Conservation (phyloP, 192 early-diverging fungal genomes). For the Coemansia asiatica region DNA sequence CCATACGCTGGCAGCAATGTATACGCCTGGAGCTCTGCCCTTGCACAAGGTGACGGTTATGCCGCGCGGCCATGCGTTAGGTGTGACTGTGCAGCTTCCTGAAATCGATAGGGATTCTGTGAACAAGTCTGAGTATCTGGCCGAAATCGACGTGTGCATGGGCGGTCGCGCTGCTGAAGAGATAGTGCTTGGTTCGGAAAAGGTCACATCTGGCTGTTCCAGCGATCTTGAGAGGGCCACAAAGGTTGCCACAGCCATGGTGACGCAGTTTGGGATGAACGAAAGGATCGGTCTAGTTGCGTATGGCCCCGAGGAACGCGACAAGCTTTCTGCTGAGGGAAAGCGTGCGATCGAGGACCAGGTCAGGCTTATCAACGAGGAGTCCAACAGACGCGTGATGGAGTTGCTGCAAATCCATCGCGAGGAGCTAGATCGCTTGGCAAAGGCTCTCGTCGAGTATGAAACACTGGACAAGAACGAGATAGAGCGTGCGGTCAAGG, state of each 20-base stretch:
- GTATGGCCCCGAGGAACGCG: conserved; percentile 74
- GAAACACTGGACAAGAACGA: conserved; percentile 92
- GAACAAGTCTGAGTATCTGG: conserved; percentile 81
- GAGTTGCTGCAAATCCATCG: conserved; percentile 72
- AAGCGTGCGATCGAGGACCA: conserved; percentile 85
- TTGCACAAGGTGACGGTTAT: conserved; percentile 99
- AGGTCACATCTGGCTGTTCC: conserved; percentile 91
- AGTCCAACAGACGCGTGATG: conserved; percentile 68
- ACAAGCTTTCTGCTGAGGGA: conserved; percentile 67
- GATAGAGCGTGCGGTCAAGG: conserved; percentile 63
- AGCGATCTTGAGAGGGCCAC: conserved; percentile 93
- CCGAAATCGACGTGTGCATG: conserved; percentile 94
- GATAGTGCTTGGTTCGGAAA: conserved; percentile 90
- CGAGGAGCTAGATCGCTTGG: conserved; percentile 87
- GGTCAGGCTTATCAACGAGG: conserved; percentile 74
- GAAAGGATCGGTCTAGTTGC: conserved; percentile 87
- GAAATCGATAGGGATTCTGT: conserved; percentile 82
- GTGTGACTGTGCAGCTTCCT: conserved; percentile 89
- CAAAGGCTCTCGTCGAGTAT: conserved; percentile 88
- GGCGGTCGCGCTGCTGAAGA: conserved; percentile 98
- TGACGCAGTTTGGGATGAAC: conserved; percentile 90
- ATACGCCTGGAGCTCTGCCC: conserved; percentile 93
- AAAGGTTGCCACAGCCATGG: conserved; percentile 86
- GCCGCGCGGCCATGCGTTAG: conserved; percentile 81
- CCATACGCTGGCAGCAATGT: conserved; percentile 91